Conservation (phyloP, 176 grass and related monocot species). For the Oryza longistaminata region DNA sequence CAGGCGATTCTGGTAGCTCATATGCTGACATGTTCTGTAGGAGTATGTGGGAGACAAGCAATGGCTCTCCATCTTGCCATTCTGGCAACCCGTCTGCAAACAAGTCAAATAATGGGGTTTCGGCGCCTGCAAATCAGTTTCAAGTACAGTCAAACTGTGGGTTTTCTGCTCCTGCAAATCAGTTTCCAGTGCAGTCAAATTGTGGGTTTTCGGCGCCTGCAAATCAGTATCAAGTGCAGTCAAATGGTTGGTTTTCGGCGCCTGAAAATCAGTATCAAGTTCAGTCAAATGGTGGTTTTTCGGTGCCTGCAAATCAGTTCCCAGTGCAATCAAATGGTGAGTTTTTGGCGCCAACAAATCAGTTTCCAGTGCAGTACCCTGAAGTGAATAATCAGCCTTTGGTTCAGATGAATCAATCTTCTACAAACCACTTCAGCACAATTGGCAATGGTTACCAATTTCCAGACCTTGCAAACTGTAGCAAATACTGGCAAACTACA, state of each 20-base stretch:
- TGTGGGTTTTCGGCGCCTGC: no score
- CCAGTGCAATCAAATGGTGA: no score
- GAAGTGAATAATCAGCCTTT: neutral
- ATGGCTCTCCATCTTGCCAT: neutral
- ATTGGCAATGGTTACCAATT: neutral
- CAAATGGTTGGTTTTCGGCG: no score
- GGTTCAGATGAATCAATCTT: neutral
- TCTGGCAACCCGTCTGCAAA: neutral
- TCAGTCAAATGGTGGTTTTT: no score
- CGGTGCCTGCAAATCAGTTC: no score
- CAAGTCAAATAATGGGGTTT: neutral
- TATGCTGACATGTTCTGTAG: neutral
- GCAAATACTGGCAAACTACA: neutral
- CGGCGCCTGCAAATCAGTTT: neutral
- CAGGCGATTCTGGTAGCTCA: neutral
- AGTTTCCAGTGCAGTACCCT: neutral
- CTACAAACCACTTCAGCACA: neutral
- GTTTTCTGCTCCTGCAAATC: neutral
- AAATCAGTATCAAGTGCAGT: no score
- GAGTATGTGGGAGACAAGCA: neutral
- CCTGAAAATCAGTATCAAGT: no score
- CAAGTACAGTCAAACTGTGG: neutral
- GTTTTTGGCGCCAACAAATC: no score
- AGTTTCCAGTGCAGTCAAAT: neutral
- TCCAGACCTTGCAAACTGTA: conserved; percentile 1